phyloP scores from a whole-genome alignment of 2,329 filamentous ascomycete species.

The Coniochaeta pulveracea region DNA sequence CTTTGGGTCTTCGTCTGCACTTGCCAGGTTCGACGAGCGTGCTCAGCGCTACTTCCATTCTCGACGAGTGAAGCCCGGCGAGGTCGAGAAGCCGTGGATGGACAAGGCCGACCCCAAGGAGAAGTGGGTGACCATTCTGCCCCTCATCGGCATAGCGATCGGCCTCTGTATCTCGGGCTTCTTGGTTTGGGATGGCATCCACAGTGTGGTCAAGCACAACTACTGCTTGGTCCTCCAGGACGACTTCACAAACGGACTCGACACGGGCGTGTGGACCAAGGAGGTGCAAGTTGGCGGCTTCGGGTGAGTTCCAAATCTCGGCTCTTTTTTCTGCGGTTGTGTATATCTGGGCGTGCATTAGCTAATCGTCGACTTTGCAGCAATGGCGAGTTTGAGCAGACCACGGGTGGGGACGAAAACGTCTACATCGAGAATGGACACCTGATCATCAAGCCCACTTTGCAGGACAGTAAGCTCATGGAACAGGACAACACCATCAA shows the following conservation, averaged over 20 bases:
- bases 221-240: constrained; percentile 61
- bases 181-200: constrained; percentile 64
- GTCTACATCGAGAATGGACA: constrained; percentile 59
- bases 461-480: constrained; percentile 58
- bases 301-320: constrained; percentile 45
- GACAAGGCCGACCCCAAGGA: constrained; percentile 63
- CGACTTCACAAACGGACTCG: constrained; percentile 47
- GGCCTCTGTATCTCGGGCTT: constrained; percentile 59
- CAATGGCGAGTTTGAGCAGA: constrained; percentile 73
- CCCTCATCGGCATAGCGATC: constrained; percentile 57
- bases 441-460: constrained; percentile 66
- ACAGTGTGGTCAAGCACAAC: constrained; percentile 60
- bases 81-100: constrained; percentile 68
- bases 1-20: constrained; percentile 30
- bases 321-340: background rate
- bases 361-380: constrained; percentile 24
- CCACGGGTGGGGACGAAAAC: constrained; percentile 62
- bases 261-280: constrained; percentile 56
- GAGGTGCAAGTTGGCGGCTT: constrained; percentile 67
- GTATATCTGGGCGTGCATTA: too few relatives aligned
- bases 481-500: constrained; percentile 57
- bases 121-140: constrained; percentile 79
- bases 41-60: constrained; percentile 59
- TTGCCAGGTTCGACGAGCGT: constrained; percentile 24
- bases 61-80: constrained; percentile 58